Evolutionary conservation across 2,329 filamentous ascomycete species (phyloP).

Genomic region (Xylariaceae sp.): DNA sequence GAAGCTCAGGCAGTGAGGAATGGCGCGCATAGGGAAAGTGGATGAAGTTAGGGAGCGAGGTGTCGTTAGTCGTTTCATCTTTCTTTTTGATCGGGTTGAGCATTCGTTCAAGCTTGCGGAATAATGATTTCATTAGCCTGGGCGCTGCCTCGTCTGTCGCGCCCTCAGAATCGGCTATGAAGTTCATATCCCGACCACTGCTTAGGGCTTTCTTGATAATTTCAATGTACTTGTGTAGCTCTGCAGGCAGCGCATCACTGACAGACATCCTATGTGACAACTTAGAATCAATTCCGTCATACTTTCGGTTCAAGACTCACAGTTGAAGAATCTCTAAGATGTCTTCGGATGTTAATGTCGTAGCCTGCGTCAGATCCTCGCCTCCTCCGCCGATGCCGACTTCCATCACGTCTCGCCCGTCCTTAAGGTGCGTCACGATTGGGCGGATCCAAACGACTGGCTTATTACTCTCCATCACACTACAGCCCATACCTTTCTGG

Average conservation of each 20-base stretch:
- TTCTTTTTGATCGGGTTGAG: conserved; percentile 24
- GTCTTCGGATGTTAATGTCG: conserved; percentile 63
- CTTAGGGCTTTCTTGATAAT: conserved; percentile 34
- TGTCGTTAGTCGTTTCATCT: not conserved
- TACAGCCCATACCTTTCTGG: conserved; percentile 73
- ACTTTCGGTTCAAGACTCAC: conserved; percentile 39
- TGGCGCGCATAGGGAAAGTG: conserved; percentile 88
- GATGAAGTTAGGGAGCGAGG: conserved; percentile 51
- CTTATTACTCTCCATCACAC: conserved; percentile 50
- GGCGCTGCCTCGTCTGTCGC: conserved; percentile 36
- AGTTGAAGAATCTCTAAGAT: conserved; percentile 55
- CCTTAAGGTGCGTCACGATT: conserved; percentile 69
- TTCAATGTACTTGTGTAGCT: conserved; percentile 19
- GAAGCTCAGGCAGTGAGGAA: conserved; percentile 83
- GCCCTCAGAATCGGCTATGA: conserved; percentile 42
- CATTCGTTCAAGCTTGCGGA: conserved; percentile 25
- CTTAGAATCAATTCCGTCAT: conserved; percentile 1
- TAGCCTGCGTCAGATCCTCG: conserved; percentile 73
- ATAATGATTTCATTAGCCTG: conserved; percentile 26
- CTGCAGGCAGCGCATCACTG: not conserved
- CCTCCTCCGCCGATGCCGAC: conserved; percentile 80
- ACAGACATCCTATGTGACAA: conserved; percentile 8
- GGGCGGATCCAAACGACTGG: conserved; percentile 79
- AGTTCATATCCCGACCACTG: conserved; percentile 43
- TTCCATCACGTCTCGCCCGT: conserved; percentile 72